Evolutionary conservation across 345 rosid species (phyloP).

Genomic region (Populus alba): DNA sequence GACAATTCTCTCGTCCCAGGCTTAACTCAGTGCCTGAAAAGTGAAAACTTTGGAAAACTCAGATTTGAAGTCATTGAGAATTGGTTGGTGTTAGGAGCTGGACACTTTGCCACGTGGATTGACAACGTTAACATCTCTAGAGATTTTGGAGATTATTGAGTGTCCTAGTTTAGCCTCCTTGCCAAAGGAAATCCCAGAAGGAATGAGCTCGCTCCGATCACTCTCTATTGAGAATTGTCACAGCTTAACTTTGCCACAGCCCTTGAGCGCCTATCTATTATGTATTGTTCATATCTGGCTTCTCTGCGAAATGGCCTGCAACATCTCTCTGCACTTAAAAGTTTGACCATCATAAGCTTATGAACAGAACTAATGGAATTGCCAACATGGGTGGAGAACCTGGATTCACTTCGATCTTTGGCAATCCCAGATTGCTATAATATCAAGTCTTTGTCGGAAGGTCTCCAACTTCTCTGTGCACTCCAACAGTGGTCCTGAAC

Average conservation of each 20-base stretch:
- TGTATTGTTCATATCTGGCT: slow-evolving; percentile 22
- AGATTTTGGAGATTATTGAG: slow-evolving; percentile 20
- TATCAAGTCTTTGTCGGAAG: slow-evolving; percentile 18
- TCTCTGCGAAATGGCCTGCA: slow-evolving; percentile 10
- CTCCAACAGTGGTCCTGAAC: slow-evolving; percentile 20
- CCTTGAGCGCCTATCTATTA: slow-evolving; percentile 21
- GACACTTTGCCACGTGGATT: slow-evolving; percentile 15
- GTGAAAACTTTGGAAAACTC: too few relatives aligned
- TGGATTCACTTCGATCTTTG: slow-evolving; percentile 14
- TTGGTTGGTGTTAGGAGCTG: slow-evolving; percentile 7
- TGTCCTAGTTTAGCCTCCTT: slow-evolving; percentile 11
- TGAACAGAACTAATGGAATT: neutral
- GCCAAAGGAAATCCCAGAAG: slow-evolving; percentile 7
- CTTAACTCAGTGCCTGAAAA: too few relatives aligned
- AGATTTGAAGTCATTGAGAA: too few relatives aligned
- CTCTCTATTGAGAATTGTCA: slow-evolving; percentile 22
- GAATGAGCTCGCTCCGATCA: slow-evolving; percentile 9
- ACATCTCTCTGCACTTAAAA: slow-evolving; percentile 4
- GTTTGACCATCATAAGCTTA: slow-evolving; percentile 14
- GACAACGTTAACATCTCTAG: slow-evolving; percentile 12
- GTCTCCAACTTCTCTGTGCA: neutral
- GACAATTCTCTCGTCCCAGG: too few relatives aligned
- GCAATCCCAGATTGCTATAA: slow-evolving; percentile 9
- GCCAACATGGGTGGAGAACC: slow-evolving; percentile 9
- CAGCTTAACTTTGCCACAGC: slow-evolving; percentile 9